These are phyloP conservation scores for Rhodotorula sp. DNA, from an alignment of 1,284 basidiomycete species.

Conservation along the genomic window DNA sequence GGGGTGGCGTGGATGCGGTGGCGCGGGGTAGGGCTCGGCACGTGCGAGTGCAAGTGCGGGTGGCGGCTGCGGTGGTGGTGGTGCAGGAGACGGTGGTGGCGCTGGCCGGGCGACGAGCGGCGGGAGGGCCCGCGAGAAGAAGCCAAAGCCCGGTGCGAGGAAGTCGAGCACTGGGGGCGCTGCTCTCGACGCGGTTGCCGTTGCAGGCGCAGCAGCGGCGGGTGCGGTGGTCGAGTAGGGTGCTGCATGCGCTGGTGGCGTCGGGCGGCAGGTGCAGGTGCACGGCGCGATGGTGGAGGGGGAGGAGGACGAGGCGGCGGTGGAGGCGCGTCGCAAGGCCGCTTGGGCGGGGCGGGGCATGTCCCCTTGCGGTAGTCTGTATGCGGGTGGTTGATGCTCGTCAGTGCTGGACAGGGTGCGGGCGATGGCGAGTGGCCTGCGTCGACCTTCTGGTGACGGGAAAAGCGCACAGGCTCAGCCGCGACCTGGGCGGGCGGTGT, in stretches of 20 bases:
- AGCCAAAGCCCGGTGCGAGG: slow-evolving; percentile 37
- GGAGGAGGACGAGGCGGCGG: background rate
- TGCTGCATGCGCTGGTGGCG: background rate
- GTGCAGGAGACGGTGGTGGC: slow-evolving; percentile 5
- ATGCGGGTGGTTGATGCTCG: background rate
- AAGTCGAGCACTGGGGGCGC: slow-evolving; percentile 19
- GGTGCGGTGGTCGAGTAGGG: background rate
- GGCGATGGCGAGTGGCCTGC: background rate
- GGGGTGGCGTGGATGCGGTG: slow-evolving; percentile 2
- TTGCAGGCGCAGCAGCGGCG: background rate
- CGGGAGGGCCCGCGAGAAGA: slow-evolving; percentile 41
- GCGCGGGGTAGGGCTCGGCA: background rate
- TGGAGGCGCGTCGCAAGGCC: background rate
- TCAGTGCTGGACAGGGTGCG: background rate
- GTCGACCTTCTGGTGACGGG: too few species aligned
- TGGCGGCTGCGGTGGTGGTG: background rate
- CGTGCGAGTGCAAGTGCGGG: background rate
- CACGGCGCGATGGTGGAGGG: background rate
- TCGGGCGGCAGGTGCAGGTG: slow-evolving; percentile 1
- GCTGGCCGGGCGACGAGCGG: slow-evolving; percentile 31
- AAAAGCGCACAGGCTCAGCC: too few species aligned
- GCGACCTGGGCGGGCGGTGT: too few species aligned
- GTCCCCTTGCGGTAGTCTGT: background rate
- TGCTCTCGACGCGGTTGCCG: background rate
- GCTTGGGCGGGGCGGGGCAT: slow-evolving; percentile 5